Conservation (phyloP, 116 monocot species). For the Phalaenopsis hybrid region DNA sequence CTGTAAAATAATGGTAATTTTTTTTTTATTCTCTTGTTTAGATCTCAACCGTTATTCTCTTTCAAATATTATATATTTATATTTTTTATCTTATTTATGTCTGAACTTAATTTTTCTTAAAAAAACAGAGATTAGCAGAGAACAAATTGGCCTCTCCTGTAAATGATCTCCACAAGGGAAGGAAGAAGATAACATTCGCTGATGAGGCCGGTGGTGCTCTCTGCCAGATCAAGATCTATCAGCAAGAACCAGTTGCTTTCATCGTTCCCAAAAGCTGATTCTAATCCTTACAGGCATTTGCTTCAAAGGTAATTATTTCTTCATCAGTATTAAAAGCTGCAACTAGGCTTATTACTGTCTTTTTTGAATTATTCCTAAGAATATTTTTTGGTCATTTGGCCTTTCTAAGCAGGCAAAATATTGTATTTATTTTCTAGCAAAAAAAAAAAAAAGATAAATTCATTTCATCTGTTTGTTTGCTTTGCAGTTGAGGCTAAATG, state of each 20-base stretch:
- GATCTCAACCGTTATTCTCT: background rate
- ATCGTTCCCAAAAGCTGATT: background rate
- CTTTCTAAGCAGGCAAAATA: background rate
- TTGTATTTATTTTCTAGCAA: conserved; percentile 6
- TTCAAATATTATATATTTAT: background rate
- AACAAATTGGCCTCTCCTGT: conserved; percentile 21
- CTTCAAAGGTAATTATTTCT: background rate
- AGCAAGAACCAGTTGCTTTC: conserved; percentile 15
- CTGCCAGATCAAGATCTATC: conserved; percentile 60
- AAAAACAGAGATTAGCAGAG: conserved; percentile 31
- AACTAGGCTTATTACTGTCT: background rate
- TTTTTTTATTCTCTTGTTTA: background rate
- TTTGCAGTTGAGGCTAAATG: background rate
- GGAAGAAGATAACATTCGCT: conserved; percentile 70
- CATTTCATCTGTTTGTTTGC: background rate
- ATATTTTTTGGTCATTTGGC: background rate
- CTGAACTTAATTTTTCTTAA: background rate
- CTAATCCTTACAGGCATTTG: too few species aligned
- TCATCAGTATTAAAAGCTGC: background rate
- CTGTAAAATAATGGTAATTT: conserved; percentile 84
- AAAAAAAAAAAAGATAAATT: background rate
- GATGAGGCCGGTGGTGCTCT: conserved; percentile 85
- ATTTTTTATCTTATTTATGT: background rate
- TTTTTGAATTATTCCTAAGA: background rate
- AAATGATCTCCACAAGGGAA: conserved; percentile 32